These are phyloP conservation scores for Solanum lycopersicoides DNA, from an alignment of 257 asterid genomes.

Conservation along the genomic window DNA sequence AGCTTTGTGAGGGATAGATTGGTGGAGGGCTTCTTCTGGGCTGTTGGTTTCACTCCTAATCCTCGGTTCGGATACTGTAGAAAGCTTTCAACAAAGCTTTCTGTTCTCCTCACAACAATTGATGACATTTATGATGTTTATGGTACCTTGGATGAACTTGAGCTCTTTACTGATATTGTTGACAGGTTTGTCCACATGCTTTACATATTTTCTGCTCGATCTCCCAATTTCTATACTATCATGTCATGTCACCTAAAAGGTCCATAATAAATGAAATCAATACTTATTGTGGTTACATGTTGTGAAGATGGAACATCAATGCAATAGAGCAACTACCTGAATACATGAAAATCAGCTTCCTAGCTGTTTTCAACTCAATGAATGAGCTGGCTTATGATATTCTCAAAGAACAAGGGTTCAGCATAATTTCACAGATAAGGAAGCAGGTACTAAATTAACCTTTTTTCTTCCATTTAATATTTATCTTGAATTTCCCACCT, in stretches of 20 bases:
- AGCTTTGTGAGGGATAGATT: constrained; percentile 20
- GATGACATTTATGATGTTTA: constrained; percentile 22
- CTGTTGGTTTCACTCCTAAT: constrained; percentile 14
- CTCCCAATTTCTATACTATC: no score
- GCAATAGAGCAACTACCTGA: constrained; percentile 29
- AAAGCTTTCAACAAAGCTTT: not conserved
- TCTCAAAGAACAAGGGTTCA: constrained; percentile 35
- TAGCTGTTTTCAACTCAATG: constrained; percentile 31
- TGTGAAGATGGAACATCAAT: constrained; percentile 30
- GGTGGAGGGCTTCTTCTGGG: constrained; percentile 27
- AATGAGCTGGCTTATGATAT: constrained; percentile 40
- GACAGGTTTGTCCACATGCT: constrained; percentile 12
- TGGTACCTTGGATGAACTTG: constrained; percentile 20
- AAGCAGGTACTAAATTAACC: constrained; percentile 13
- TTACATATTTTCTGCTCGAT: not conserved
- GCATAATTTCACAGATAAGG: constrained; percentile 21
- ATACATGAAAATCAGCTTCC: constrained; percentile 29
- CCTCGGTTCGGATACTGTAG: constrained; percentile 2
- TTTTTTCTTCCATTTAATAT: not conserved
- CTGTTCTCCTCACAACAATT: not conserved
- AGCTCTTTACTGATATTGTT: constrained; percentile 15
- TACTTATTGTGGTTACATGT: not conserved
- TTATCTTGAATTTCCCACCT: not conserved
- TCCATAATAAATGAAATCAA: not conserved
- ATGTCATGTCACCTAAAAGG: not conserved